Conservation (phyloP, 78 protist species). For the Cyanophora paradoxa region DNA sequence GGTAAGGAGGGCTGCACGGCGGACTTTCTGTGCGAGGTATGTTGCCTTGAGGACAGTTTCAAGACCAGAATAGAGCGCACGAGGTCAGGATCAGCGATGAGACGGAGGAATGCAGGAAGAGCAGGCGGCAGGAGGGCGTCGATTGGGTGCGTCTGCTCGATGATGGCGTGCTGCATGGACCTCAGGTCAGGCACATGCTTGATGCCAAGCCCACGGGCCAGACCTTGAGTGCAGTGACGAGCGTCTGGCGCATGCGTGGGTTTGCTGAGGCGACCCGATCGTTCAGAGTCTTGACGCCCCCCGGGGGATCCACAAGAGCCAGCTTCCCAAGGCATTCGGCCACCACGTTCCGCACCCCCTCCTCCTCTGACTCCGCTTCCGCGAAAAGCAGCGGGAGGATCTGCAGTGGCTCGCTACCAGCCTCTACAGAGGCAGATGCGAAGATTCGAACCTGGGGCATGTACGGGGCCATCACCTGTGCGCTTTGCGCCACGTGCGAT, state of each 20-base stretch:
- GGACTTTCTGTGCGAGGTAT: constrained; percentile 40
- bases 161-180: constrained; percentile 63
- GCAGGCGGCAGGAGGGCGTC: constrained; percentile 37
- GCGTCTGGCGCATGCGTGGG: constrained; percentile 37
- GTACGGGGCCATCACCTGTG: too few species aligned
- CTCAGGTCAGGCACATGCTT: too few species aligned
- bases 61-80: neutral
- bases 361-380: constrained; percentile 64
- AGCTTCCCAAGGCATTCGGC: constrained; percentile 88
- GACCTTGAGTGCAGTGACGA: constrained; percentile 64
- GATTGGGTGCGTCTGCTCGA: constrained; percentile 35
- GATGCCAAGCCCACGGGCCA: too few species aligned
- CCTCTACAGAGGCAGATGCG: too few species aligned
- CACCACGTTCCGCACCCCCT: constrained; percentile 84
- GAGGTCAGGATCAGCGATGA: constrained; percentile 53
- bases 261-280: neutral
- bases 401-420: too few species aligned
- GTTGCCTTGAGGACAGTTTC: neutral
- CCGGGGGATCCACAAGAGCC: constrained; percentile 54
- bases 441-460: too few species aligned
- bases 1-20: constrained; percentile 66
- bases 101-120: constrained; percentile 34
- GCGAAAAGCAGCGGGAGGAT: constrained; percentile 50
- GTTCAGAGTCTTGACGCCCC: constrained; percentile 44
- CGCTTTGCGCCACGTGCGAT: too few species aligned